Evolutionary conservation across 2,329 filamentous ascomycete species (phyloP).

Genomic region (Phoma sp.): DNA sequence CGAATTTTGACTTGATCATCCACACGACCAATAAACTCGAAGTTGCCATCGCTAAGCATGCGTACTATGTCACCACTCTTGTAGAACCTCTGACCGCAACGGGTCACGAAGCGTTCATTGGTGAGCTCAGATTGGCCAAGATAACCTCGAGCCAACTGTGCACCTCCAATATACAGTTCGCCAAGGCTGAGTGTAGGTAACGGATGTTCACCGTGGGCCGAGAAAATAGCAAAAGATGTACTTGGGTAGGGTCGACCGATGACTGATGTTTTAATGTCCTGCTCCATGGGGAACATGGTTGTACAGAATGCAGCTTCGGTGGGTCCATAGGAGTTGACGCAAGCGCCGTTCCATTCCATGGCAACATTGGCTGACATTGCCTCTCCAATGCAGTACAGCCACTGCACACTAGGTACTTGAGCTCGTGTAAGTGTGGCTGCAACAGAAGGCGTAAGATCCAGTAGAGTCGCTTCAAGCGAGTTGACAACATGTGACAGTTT

Average conservation of each 20-base stretch:
- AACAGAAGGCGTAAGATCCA: constrained; percentile 55
- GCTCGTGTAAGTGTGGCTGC: constrained; percentile 44
- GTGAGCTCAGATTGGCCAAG: constrained; percentile 46
- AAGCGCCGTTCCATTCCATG: constrained; percentile 48
- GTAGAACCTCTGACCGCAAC: constrained; percentile 45
- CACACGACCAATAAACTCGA: constrained; percentile 49
- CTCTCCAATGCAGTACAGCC: constrained; percentile 56
- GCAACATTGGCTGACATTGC: constrained; percentile 51
- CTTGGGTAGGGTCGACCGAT: constrained; percentile 53
- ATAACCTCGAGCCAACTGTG: constrained; percentile 56
- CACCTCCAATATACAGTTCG: constrained; percentile 57
- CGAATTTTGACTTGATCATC: constrained; percentile 53
- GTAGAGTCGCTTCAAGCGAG: constrained; percentile 44
- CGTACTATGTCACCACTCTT: constrained; percentile 50
- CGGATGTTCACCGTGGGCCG: constrained; percentile 35
- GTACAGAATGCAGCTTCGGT: constrained; percentile 55
- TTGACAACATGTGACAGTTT: constrained; percentile 47
- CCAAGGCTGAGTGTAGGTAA: constrained; percentile 52
- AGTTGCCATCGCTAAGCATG: constrained; percentile 48
- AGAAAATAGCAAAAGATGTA: constrained; percentile 50
- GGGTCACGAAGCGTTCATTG: constrained; percentile 38
- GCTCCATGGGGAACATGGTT: constrained; percentile 49
- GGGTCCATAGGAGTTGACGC: constrained; percentile 56
- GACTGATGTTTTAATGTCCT: constrained; percentile 44
- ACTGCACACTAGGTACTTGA: constrained; percentile 49